Base-by-base conservation (phyloP, 2,329 filamentous ascomycete genomes). In the Curvularia verruculosa region DNA sequence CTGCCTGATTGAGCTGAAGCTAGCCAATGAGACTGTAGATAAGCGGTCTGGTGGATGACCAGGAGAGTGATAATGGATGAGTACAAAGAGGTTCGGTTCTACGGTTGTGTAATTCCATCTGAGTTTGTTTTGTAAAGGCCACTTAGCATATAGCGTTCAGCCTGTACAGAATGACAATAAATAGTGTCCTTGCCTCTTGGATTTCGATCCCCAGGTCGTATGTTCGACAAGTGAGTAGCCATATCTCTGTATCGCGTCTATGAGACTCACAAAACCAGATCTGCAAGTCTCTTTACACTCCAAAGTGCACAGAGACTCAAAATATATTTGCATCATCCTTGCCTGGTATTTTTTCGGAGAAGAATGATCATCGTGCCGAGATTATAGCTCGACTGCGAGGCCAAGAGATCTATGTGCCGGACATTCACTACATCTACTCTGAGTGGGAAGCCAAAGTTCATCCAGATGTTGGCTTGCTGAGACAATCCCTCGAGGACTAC, bases 381-480 rank as follows among this genome's bases (percentile, higher is more conserved):
- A 47, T 58, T 18, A 51, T 55, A 37, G 41, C 46, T 15, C 52
- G 47, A 9, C 46, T 58, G 13, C 47, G 47, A 15, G 52, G 52
- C 23, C 56, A 58, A 36, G 47, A 58, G 7, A 58, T 58, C 5
- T 19, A 37, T 28, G 56, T 55, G 15, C 56, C 56, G 19, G 56
- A 58, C 34, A 23, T 58, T 24, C 13, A 36, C 6, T 51, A 51
- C 6, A 51, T 58, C 36, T 58, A 58, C 41, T 29, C 56, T 15
- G 47, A 40, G 3, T 58, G 56, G 56, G 5, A 47, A 28, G 47
- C 46, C 36, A 50, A 46, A 26, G 26, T 50, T 10, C 47, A 58
- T 39, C 47, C 52, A 6, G 43, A 46, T 21, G 56, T 58, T 12
- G 36, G 43, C 5, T 10, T 41, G 23, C 24, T 55, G 34, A 50